Conservation (phyloP, 306 rosid species). For the Quillaja saponaria region DNA sequence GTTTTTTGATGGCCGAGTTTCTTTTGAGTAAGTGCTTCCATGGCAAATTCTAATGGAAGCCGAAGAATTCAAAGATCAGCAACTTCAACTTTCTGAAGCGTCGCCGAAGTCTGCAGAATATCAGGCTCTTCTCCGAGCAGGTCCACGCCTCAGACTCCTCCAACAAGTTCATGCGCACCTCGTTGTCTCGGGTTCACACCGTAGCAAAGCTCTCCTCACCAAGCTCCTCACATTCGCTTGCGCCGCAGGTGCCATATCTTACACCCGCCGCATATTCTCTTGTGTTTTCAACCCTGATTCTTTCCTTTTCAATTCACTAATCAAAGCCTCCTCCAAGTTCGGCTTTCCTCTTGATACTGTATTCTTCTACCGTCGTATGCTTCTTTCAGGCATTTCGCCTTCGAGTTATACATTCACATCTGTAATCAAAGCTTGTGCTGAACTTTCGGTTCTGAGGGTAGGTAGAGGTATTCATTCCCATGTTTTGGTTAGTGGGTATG, state of each 20-base stretch:
- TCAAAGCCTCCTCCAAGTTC: constrained; percentile 60
- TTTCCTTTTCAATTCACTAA: constrained; percentile 66
- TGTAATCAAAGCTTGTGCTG: constrained; percentile 85
- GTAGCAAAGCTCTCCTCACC: constrained; percentile 67
- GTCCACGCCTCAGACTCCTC: constrained; percentile 55
- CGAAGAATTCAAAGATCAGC: constrained; percentile 18
- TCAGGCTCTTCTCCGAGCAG: constrained; percentile 64
- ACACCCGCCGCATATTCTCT: constrained; percentile 57
- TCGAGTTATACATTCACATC: constrained; percentile 80
- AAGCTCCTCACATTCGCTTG: constrained; percentile 71
- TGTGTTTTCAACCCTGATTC: constrained; percentile 61
- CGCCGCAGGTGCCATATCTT: constrained; percentile 69
- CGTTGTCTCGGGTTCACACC: constrained; percentile 61
- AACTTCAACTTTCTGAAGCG: constrained; percentile 9
- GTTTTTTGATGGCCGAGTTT: no score
- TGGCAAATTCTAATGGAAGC: constrained; percentile 39
- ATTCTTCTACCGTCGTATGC: constrained; percentile 66
- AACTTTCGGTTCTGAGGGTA: constrained; percentile 47
- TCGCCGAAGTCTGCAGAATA: constrained; percentile 51
- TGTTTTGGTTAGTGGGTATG: constrained; percentile 56
- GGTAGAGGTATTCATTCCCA: constrained; percentile 65
- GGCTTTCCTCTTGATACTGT: constrained; percentile 61
- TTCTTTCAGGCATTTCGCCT: constrained; percentile 40
- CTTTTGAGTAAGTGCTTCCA: no score
- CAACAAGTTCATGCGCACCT: constrained; percentile 76